Conservation (phyloP, 2,329 filamentous ascomycete genomes). For the Cladosporium sphaerospermum region DNA sequence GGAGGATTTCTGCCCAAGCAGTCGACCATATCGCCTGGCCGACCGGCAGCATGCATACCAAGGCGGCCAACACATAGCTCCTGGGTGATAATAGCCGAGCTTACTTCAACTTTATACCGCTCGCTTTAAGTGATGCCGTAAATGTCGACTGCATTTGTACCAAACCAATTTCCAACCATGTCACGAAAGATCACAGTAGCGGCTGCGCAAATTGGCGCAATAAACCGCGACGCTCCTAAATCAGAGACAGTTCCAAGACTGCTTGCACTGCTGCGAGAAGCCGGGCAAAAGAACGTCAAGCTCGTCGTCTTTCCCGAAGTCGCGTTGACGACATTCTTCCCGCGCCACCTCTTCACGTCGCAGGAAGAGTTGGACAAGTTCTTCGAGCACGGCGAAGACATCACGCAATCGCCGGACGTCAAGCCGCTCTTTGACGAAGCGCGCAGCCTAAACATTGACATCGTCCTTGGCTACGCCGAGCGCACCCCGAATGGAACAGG, state of each 20-base stretch:
- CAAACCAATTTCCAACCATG: constrained; percentile 22
- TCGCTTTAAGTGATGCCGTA: no score
- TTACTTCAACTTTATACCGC: no score
- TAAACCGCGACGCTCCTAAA: constrained; percentile 39
- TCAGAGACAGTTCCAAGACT: constrained; percentile 43
- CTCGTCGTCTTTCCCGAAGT: constrained; percentile 50
- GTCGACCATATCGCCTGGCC: not conserved
- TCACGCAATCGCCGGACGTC: constrained; percentile 38
- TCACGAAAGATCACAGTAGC: constrained; percentile 42
- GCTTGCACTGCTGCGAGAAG: constrained; percentile 43
- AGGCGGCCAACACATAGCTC: not conserved
- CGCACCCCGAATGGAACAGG: constrained; percentile 38
- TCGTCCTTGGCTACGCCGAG: constrained; percentile 50
- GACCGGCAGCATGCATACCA: constrained; percentile 5
- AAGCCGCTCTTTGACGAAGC: constrained; percentile 47
- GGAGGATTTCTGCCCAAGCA: no score
- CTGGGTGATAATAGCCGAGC: no score
- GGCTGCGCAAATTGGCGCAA: constrained; percentile 49
- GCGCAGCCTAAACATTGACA: constrained; percentile 42
- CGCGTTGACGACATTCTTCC: constrained; percentile 54
- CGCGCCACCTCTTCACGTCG: constrained; percentile 38
- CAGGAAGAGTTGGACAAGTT: constrained; percentile 40
- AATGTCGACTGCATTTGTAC: no score
- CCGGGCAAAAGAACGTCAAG: constrained; percentile 40
- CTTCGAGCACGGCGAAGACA: constrained; percentile 45